These are phyloP conservation scores for Fusarium abutilonis DNA, from an alignment of 2,329 filamentous ascomycete genomes.

Conservation along the genomic window DNA sequence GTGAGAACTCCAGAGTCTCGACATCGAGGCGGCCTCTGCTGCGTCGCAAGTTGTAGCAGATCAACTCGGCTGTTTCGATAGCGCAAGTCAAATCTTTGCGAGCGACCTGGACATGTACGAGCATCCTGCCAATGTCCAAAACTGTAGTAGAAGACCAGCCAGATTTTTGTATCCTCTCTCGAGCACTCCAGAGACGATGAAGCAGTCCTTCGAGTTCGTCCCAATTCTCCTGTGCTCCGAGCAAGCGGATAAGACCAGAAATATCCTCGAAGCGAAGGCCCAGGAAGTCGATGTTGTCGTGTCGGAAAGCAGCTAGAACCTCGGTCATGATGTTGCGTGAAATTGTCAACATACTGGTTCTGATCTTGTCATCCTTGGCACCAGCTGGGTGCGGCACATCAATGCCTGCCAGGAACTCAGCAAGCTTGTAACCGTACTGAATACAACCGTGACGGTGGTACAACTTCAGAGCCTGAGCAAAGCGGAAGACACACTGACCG, in stretches of 20 bases:
- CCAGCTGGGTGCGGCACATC: constrained; percentile 48
- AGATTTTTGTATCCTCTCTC: constrained; percentile 35
- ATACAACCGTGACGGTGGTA: constrained; percentile 54
- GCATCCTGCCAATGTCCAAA: constrained; percentile 40
- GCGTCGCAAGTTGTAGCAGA: constrained; percentile 44
- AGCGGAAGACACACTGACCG: constrained; percentile 55
- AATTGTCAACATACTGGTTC: constrained; percentile 33
- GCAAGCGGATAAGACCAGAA: constrained; percentile 55
- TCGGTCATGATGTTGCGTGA: constrained; percentile 43
- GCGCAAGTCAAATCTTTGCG: constrained; percentile 26
- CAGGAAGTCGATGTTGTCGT: constrained; percentile 56
- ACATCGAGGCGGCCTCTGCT: constrained; percentile 42
- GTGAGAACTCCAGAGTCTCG: constrained; percentile 41
- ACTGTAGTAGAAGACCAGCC: constrained; percentile 40
- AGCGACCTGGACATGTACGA: constrained; percentile 38
- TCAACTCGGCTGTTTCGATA: constrained; percentile 39
- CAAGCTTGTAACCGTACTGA: constrained; percentile 57
- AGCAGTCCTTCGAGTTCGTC: constrained; percentile 54
- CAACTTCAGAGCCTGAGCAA: constrained; percentile 54
- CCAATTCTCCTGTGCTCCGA: constrained; percentile 60
- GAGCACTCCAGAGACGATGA: constrained; percentile 36
- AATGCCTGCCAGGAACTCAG: constrained; percentile 56
- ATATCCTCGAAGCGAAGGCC: constrained; percentile 57
- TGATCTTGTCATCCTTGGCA: constrained; percentile 42
- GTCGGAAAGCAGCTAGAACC: constrained; percentile 55